Base-by-base conservation (phyloP, 768 basidiomycete genomes). In the Aureoboletus auriporus region DNA sequence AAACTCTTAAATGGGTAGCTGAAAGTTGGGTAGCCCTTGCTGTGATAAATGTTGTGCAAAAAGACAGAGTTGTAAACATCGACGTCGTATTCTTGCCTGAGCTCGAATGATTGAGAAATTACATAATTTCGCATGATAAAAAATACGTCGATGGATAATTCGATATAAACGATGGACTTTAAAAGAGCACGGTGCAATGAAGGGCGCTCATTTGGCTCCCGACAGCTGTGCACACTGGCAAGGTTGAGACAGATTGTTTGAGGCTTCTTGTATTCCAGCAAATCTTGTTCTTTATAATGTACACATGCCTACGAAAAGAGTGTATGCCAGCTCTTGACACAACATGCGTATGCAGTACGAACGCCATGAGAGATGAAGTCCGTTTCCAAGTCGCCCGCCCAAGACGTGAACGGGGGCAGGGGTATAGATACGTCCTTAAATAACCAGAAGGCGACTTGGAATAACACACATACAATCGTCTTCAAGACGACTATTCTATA, bases 361-460 rank as follows among this genome's bases (percentile, higher is more conserved):
- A 50, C 52, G 57, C 50, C 53, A 58, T 65, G 65, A 23, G 52
- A 62, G 35, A 66, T 64, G 61, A 64, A 64, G 63, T 65, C 58
- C 50, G 44, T 41, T 46, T 54, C 60, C 62, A 62, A 47, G 57
- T 57, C 63, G 57, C 57, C 62, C 46, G 12, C 57, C 47, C 47
- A 49, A 53, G 43, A 51, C 45, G 49, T 20, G 51, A 39, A 26
- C 42, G 8, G 26, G 37, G 20, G 41, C 4, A 36, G 12, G 64
- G 67, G 63, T 67, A 67, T 69, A 69, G 56, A 67, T 67, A 64
- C 26, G 52, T 62, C 62, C 55, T 53, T 67, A 67, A 67, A 67
- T 67, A 67, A 0, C 5, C 2, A 47, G 53, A n/a, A 9, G 40
- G 49, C 53, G 47, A 56, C 50, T n/a, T 29, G 44, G 50, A 17